These are phyloP conservation scores for Myxozyma neotropica DNA, from an alignment of 805 yeast species.

Conservation along the genomic window DNA sequence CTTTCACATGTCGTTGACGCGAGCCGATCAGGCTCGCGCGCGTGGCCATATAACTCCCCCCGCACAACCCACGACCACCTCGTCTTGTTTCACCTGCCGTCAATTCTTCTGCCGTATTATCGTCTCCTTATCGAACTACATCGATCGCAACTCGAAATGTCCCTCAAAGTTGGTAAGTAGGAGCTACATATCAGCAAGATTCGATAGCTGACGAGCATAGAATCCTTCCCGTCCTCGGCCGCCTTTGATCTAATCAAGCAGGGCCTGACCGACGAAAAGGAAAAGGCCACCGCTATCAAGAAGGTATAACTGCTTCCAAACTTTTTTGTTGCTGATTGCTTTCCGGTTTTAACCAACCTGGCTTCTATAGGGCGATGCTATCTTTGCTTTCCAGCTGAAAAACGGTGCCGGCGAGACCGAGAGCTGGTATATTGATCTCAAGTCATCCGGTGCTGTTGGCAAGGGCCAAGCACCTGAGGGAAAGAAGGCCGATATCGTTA, in stretches of 20 bases:
- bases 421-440: constrained; percentile 70
- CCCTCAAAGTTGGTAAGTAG: constrained; percentile 24
- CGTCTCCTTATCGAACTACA: too few species aligned
- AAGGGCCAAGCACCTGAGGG: constrained; percentile 48
- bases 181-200: neutral
- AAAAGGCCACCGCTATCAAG: constrained; percentile 44
- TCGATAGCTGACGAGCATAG: constrained; percentile 1
- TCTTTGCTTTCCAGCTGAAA: constrained; percentile 66
- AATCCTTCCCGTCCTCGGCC: constrained; percentile 44
- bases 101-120: too few species aligned
- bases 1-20: constrained; percentile 5
- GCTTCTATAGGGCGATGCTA: constrained; percentile 53
- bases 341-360: neutral
- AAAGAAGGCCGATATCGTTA: constrained; percentile 60
- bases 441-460: constrained; percentile 57
- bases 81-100: neutral
- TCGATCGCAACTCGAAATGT: constrained; percentile 8
- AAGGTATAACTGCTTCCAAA: too few species aligned
- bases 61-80: neutral
- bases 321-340: too few species aligned
- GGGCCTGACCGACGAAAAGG: constrained; percentile 41
- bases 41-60: neutral
- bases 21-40: neutral
- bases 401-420: constrained; percentile 61
- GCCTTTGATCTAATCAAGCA: constrained; percentile 45